These are phyloP conservation scores for Blakeslea trispora DNA, from an alignment of 371 early-diverging fungal species.

Conservation along the genomic window DNA sequence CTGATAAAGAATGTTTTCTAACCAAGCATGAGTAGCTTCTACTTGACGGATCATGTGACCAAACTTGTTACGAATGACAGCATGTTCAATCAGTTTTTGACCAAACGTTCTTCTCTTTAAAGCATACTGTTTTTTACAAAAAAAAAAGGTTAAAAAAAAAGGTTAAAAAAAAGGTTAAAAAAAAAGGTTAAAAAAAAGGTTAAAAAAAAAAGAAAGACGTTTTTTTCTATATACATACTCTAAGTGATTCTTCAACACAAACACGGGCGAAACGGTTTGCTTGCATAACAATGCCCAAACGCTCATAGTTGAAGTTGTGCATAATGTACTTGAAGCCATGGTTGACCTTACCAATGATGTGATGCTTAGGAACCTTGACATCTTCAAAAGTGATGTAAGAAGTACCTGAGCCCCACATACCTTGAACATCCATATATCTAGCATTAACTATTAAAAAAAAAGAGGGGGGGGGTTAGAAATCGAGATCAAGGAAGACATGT, in stretches of 20 bases:
- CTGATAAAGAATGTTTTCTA: constrained; percentile 74
- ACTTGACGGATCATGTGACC: constrained; percentile 82
- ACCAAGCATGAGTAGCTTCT: constrained; percentile 89
- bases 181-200: neutral
- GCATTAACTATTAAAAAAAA: constrained; percentile 34
- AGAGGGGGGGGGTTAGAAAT: too few species aligned
- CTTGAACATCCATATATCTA: constrained; percentile 74
- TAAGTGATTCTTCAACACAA: constrained; percentile 83
- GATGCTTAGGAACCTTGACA: constrained; percentile 81
- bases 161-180: neutral
- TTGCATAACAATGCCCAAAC: constrained; percentile 81
- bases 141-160: neutral
- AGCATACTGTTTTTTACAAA: constrained; percentile 54
- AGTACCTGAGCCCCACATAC: constrained; percentile 83
- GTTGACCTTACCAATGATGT: constrained; percentile 87
- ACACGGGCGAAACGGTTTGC: constrained; percentile 87
- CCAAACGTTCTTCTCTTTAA: constrained; percentile 88
- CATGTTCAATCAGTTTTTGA: constrained; percentile 73
- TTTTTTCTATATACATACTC: too few species aligned
- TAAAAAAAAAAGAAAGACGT: too few species aligned
- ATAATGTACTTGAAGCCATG: constrained; percentile 84
- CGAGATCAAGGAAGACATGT: too few species aligned
- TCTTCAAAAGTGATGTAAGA: constrained; percentile 80
- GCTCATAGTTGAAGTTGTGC: constrained; percentile 80
- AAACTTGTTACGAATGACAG: constrained; percentile 71